Conservation (phyloP, 768 basidiomycete species). For the Cystobasidium tubakii region DNA sequence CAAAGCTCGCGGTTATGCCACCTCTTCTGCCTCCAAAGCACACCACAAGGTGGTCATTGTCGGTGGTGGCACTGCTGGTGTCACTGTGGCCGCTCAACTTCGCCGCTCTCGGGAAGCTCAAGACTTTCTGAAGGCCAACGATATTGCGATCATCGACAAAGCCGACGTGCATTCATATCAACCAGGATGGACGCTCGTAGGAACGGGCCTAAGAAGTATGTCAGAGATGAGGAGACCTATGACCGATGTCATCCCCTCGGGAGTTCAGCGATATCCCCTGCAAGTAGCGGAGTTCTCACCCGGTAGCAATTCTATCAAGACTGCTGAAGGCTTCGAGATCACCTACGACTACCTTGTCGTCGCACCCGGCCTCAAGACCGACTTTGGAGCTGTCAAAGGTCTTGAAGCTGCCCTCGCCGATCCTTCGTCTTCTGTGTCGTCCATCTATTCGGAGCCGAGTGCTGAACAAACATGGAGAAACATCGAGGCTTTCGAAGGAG, state of each 20-base stretch:
- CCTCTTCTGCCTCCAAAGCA: conserved; percentile 14
- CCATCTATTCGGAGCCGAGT: conserved; percentile 83
- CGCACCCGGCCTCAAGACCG: conserved; percentile 78
- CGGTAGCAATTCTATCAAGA: conserved; percentile 64
- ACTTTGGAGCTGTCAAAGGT: conserved; percentile 70
- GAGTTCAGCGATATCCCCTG: conserved; percentile 66
- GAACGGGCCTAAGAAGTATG: conserved; percentile 74
- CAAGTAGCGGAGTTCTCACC: conserved; percentile 71
- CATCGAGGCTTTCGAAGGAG: conserved; percentile 66
- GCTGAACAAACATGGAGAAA: conserved; percentile 84
- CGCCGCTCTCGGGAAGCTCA: conserved; percentile 69
- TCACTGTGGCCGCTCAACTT: conserved; percentile 80
- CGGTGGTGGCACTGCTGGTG: conserved; percentile 65
- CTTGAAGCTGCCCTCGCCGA: conserved; percentile 71
- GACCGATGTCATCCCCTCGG: conserved; percentile 63
- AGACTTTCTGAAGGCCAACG: conserved; percentile 62
- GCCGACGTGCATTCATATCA: conserved; percentile 80
- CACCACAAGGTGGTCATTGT: conserved; percentile 79
- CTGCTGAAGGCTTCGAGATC: conserved; percentile 59
- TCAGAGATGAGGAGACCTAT: conserved; percentile 60
- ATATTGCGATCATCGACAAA: conserved; percentile 79
- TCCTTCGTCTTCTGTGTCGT: conserved; percentile 71
- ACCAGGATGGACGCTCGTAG: conserved; percentile 78
- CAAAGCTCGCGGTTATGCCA: conserved; percentile 22
- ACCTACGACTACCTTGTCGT: conserved; percentile 82